phyloP scores from a whole-genome alignment of 2,329 filamentous ascomycete species.

The Aureobasidium sp. region DNA sequence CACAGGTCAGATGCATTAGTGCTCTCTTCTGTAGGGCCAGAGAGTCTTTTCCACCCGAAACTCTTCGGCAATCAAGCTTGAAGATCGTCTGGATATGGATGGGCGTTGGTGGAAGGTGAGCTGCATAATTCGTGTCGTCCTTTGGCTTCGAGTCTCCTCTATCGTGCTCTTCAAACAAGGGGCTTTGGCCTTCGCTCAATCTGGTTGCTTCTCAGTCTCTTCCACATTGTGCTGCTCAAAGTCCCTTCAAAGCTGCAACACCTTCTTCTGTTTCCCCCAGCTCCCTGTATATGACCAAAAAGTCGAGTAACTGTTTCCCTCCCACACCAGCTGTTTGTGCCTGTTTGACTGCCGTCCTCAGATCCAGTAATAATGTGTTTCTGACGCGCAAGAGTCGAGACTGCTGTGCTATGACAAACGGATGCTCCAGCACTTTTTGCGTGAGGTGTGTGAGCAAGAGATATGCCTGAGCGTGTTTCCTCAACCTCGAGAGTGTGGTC shows the following conservation, averaged over 20 bases:
- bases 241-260: constrained; percentile 8
- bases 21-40: not conserved
- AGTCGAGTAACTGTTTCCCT: constrained; percentile 41
- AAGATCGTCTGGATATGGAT: not conserved
- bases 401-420: constrained; percentile 52
- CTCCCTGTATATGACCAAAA: constrained; percentile 52
- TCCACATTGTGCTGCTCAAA: not conserved
- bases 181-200: not conserved
- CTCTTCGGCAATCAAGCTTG: not conserved
- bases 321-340: constrained; percentile 34
- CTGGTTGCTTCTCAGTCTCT: not conserved
- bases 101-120: not conserved
- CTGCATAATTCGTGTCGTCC: not conserved
- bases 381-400: constrained; percentile 48
- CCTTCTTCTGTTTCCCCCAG: constrained; percentile 53
- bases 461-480: constrained; percentile 50
- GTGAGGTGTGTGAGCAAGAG: constrained; percentile 45
- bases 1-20: not conserved
- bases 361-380: constrained; percentile 55
- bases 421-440: constrained; percentile 46
- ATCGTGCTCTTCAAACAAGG: not conserved
- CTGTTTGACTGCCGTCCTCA: constrained; percentile 54
- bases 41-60: not conserved
- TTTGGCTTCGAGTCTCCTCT: not conserved
- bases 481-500: constrained; percentile 35